Conservation (phyloP, 148 eudicot species). For the Euryodendron excelsum region DNA sequence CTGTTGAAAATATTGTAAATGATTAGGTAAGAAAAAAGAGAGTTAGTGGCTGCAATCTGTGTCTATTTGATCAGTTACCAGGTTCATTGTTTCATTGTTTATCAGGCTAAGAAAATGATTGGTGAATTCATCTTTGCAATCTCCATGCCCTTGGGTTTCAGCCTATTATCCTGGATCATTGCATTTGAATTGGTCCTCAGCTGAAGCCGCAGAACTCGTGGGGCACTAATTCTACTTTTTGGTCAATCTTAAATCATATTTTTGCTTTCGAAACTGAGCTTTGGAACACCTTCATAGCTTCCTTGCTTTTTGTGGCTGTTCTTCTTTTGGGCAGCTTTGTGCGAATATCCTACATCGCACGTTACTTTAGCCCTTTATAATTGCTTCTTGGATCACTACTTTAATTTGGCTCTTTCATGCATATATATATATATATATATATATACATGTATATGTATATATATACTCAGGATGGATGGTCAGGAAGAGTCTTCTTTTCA, state of each 20-base stretch:
- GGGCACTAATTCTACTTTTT: not conserved
- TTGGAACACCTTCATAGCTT: not conserved
- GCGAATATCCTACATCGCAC: not conserved
- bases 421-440: not conserved
- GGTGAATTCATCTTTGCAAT: not conserved
- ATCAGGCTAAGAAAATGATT: not conserved
- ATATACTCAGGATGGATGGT: not conserved
- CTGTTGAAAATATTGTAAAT: conserved; percentile 20
- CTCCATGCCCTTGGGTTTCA: not conserved
- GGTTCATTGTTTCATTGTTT: not conserved
- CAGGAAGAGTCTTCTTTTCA: not conserved
- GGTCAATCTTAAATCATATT: not conserved
- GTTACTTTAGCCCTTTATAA: not conserved
- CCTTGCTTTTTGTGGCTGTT: not conserved
- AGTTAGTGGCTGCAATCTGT: not conserved
- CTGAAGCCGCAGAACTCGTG: not conserved
- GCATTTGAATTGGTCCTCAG: not conserved
- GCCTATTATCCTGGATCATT: not conserved
- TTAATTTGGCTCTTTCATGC: not conserved
- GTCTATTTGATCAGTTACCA: not conserved
- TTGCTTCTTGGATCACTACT: not conserved
- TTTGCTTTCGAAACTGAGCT: not conserved
- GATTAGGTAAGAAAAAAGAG: conserved; percentile 3
- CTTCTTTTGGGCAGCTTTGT: not conserved
- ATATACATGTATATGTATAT: not conserved